Base-by-base conservation (phyloP, 768 basidiomycete species). In the Boletus vermiculosoides region DNA sequence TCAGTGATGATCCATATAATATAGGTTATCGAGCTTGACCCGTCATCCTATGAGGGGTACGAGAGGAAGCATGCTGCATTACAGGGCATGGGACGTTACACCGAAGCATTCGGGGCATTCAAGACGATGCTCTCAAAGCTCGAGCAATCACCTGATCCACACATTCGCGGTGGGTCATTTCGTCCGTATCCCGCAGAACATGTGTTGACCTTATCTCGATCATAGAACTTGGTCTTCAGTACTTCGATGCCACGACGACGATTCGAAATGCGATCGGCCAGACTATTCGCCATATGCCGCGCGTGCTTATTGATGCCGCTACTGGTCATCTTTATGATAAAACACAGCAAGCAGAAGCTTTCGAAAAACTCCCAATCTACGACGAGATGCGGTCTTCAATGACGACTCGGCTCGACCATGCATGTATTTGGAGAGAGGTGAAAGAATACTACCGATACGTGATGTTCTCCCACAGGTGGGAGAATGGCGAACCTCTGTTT, bases 391-490 rank as follows among this genome's bases (percentile, higher is more conserved):
- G 10, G 2, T 60, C 55, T 4, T 64, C 62, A 0, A 60, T 56
- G 58, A 54, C 34, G 1, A 57, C 20, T 0, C 2, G 16, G 6
- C 46, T 52, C 0, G 50, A 64, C n/a, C 18, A 5, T 15, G 16
- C 10, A 4, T 55, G 62, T 20, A 63, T 63, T 33, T 11, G 0
- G 18, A 50, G 6, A 4, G 57, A 7, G 37, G 60, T 62, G 23
- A 45, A 54, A 7, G 3, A 45, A 3, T 62, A 25, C 23, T 62
- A 62, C 28, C 20, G 46, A 48, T 62, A 62, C 3, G 54, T 55
- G 1, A 61, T 61, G 55, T 12, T 61, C n/a, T 61, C 59, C 0
- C 62, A 62, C 34, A 45, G 22, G 34, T 58, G 61, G 60, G 41
- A 62, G 28, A 0, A 33, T 1, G 39, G 10, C 0, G 60, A 62